These are phyloP conservation scores for Lichtheimia ornata DNA, from an alignment of 371 early-diverging fungal species.

Conservation along the genomic window DNA sequence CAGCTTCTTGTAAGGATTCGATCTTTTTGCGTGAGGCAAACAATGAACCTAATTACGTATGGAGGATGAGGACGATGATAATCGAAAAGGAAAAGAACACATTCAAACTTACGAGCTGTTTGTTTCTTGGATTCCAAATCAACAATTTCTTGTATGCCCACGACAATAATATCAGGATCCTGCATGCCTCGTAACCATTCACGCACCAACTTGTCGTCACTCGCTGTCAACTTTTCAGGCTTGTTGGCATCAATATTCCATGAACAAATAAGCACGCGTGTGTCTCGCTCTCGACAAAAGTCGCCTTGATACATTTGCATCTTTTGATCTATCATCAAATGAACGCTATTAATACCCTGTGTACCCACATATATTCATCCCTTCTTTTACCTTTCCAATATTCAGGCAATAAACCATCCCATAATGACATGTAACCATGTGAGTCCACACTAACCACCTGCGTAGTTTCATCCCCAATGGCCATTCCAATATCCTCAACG, in stretches of 20 bases:
- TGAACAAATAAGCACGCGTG: slow-evolving; percentile 70
- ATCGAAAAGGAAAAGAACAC: slow-evolving; percentile 34
- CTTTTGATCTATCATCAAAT: slow-evolving; percentile 37
- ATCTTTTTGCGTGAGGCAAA: slow-evolving; percentile 59
- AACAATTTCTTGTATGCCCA: slow-evolving; percentile 89
- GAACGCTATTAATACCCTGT: not conserved
- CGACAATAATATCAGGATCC: slow-evolving; percentile 76
- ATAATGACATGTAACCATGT: slow-evolving; percentile 64
- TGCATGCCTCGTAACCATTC: slow-evolving; percentile 59
- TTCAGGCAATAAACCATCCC: slow-evolving; percentile 74
- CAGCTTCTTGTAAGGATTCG: slow-evolving; percentile 44
- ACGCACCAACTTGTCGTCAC: slow-evolving; percentile 39
- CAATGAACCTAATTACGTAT: slow-evolving; percentile 49
- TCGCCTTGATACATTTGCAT: slow-evolving; percentile 51
- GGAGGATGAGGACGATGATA: slow-evolving; percentile 25
- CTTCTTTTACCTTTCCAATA: slow-evolving; percentile 64
- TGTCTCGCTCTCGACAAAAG: slow-evolving; percentile 61
- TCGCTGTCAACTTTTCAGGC: slow-evolving; percentile 49
- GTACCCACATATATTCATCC: not conserved
- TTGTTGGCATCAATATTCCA: slow-evolving; percentile 84
- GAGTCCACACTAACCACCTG: slow-evolving; percentile 66
- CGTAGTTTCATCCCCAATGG: slow-evolving; percentile 37
- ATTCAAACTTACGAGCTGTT: slow-evolving; percentile 62
- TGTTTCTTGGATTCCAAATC: slow-evolving; percentile 79
- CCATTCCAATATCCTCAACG: slow-evolving; percentile 55